Conservation (phyloP, 148 eudicot genomes). For the Chenopodium suecicum region DNA sequence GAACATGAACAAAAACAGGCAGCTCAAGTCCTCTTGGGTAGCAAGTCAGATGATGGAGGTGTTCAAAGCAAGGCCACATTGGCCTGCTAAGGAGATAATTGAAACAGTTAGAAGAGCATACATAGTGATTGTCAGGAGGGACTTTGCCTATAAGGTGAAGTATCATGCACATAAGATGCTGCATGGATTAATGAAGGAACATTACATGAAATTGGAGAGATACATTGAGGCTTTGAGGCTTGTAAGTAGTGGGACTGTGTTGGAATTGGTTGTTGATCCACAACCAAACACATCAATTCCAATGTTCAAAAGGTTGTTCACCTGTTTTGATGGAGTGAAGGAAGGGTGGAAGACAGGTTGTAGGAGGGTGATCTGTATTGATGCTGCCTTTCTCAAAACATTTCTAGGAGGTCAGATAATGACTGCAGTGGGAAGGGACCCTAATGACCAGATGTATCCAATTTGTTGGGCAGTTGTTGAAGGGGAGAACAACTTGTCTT, state of each 20-base stretch:
- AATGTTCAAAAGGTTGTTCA: background rate
- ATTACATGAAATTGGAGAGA: background rate
- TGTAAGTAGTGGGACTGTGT: background rate
- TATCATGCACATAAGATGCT: background rate
- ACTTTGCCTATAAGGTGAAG: background rate
- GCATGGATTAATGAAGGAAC: background rate
- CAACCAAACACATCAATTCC: background rate
- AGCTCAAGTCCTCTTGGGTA: background rate
- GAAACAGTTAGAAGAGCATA: background rate
- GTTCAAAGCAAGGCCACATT: background rate
- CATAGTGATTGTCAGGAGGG: background rate
- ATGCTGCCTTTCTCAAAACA: background rate
- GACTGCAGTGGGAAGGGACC: background rate
- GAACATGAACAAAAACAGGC: background rate
- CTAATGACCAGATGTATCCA: constrained; percentile 16
- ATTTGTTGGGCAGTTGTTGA: background rate
- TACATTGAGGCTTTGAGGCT: background rate
- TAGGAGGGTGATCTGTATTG: background rate
- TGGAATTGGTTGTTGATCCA: background rate
- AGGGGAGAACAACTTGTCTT: background rate
- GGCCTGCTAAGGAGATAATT: background rate
- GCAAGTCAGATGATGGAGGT: background rate
- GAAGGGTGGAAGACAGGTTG: background rate
- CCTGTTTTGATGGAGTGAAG: background rate
- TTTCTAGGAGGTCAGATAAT: background rate